phyloP scores from a whole-genome alignment of 768 basidiomycete species.

The Termitomyces heimii region DNA sequence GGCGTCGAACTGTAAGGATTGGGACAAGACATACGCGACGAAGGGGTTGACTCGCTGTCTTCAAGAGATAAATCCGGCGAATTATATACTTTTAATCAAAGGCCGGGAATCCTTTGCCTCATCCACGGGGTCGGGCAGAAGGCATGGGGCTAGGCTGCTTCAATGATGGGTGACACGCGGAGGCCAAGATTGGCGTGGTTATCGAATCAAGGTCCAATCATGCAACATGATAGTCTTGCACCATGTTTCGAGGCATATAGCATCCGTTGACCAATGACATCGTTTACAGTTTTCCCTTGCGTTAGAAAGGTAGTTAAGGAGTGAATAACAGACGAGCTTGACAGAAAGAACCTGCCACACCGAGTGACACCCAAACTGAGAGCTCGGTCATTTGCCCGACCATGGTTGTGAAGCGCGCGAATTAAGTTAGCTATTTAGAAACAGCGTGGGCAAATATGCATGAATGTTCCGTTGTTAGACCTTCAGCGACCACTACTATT shows the following conservation, averaged over 20 bases:
- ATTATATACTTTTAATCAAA: slow-evolving; percentile 14
- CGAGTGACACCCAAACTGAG: neutral
- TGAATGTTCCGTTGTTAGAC: neutral
- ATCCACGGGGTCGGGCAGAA: slow-evolving; percentile 30
- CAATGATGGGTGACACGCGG: slow-evolving; percentile 9
- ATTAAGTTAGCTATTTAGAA: neutral
- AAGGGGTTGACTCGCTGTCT: neutral
- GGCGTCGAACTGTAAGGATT: slow-evolving; percentile 7
- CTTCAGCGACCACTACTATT: neutral
- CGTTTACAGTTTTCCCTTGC: neutral
- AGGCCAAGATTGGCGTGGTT: slow-evolving; percentile 9
- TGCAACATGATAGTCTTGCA: neutral
- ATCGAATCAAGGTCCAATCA: slow-evolving; percentile 3
- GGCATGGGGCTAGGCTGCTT: slow-evolving; percentile 14
- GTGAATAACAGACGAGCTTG: neutral
- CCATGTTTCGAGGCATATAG: neutral
- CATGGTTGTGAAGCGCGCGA: neutral
- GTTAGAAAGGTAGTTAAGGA: neutral
- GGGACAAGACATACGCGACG: neutral
- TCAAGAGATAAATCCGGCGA: slow-evolving; percentile 11
- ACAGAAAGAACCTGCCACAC: neutral
- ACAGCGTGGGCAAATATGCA: neutral
- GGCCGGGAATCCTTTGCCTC: slow-evolving; percentile 2
- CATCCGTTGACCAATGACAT: neutral
- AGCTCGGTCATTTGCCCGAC: slow-evolving; percentile 6